Evolutionary conservation across 2,329 filamentous ascomycete species (phyloP), one percentile per base, ranked within the genome.

Genomic region (Hymenoscyphus linearis): DNA sequence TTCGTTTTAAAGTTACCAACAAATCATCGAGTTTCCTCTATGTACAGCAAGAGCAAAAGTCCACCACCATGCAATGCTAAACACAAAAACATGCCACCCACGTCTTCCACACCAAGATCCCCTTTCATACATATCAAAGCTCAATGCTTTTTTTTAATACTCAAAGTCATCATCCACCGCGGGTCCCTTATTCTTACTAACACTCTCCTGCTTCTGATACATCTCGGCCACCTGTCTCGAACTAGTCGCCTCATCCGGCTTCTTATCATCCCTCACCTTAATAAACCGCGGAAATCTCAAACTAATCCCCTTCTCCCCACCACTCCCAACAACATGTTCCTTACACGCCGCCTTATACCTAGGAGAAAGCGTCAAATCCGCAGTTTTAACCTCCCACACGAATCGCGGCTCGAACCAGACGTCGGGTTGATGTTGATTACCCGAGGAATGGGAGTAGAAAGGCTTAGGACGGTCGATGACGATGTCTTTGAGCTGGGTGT

Each of bases 341-440:
- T 88, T 86, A 54, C 85, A 85, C 0, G 90, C 95, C n/a, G 95
- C 95, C 76, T 93, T 91, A 77, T 99, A 99, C 44, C 93, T 82
- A 27, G 95, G 95, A 68, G 89, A 93, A 25, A 99, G 82, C 1
- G 95, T 98, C 69, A 99, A 76, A 79, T 99, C 95, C 1, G 95
- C 95, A 13, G 93, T 96, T 79, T 93, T 96, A 68, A 99, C 93
- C 76, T 99, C 95, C 95, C 95, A 99, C 1, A 99, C 95, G 70
- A 89, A 88, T 50, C 87, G 86, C 14, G 95, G 91, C 80, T 99
- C 95, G 73, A 99, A 95, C 95, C 95, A 99, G 40, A 99, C 92
- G 74, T 99, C 95, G 1, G 95, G 95, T 74, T 99, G 95, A 73
- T 98, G 92, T 76, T 96, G 93, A 56, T 86, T 86, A 57, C 90